Evolutionary conservation across 345 rosid species (phyloP).

Genomic region (Anastatica hierochuntica): DNA sequence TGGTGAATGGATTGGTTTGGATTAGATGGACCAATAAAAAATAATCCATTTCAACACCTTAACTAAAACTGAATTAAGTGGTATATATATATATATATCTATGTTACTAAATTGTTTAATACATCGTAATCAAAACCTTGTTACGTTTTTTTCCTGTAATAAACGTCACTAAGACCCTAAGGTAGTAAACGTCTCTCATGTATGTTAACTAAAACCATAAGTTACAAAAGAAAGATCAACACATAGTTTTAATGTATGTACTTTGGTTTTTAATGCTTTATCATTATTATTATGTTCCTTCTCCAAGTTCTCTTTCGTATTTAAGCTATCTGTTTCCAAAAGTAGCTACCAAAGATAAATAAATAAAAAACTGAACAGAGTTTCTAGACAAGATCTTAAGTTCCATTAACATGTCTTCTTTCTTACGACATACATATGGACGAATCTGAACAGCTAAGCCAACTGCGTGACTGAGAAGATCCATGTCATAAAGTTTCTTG

Average conservation of each 20-base stretch:
- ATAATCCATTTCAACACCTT: too few relatives aligned
- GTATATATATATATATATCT: too few relatives aligned
- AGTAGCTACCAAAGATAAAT: background rate
- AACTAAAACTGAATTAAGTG: too few relatives aligned
- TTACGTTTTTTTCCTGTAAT: background rate
- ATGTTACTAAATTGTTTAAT: background rate
- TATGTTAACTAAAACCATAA: background rate
- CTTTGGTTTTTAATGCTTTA: background rate
- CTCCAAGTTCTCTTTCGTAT: background rate
- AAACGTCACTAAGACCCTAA: too few relatives aligned
- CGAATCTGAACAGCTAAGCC: constrained; percentile 5
- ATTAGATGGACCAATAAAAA: too few relatives aligned
- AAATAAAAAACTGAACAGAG: too few relatives aligned
- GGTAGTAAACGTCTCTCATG: background rate
- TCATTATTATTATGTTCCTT: too few relatives aligned
- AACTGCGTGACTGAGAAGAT: constrained; percentile 11
- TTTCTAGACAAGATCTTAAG: constrained; percentile 5
- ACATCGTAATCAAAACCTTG: background rate
- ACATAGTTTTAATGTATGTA: too few relatives aligned
- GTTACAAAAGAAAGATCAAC: background rate
- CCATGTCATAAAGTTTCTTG: constrained; percentile 2
- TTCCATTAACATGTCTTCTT: constrained; percentile 3
- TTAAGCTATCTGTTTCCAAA: constrained; percentile 11
- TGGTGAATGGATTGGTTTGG: too few relatives aligned
- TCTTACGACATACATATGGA: background rate